A percentile compares a stretch with the other conserved stretches of the same genome.
phyloP scores from a whole-genome alignment of 495 filamentous ascomycete genomes.

The Penicillium macrosclerotiorum region DNA sequence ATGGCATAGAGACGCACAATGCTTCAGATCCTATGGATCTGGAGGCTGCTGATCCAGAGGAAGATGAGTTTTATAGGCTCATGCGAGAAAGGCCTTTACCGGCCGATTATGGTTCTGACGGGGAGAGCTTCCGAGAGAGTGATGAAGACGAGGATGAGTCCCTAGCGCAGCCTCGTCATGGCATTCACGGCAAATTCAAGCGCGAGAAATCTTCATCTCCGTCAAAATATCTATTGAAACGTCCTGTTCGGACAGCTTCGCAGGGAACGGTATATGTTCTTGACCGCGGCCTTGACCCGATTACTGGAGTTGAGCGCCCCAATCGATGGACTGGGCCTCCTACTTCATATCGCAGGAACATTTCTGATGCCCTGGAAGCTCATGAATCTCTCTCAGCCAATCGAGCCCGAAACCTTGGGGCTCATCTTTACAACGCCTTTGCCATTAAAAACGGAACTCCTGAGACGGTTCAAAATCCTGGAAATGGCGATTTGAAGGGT shows the following conservation, averaged over 20 bases:
- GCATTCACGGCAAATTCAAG: neutral
- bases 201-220: neutral
- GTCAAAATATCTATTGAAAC: neutral
- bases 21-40: conserved; percentile 7
- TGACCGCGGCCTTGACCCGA: conserved; percentile 23
- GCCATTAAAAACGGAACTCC: conserved; percentile 47
- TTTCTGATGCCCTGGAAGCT: conserved; percentile 55
- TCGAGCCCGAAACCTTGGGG: conserved; percentile 59
- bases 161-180: neutral
- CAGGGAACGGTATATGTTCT: conserved; percentile 18
- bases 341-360: conserved; percentile 60
- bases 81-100: conserved; percentile 21
- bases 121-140: conserved; percentile 22
- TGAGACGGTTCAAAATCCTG: conserved; percentile 24
- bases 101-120: conserved; percentile 22
- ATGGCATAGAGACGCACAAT: conserved; percentile 15
- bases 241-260: neutral
- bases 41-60: neutral
- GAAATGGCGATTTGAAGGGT: conserved; percentile 20
- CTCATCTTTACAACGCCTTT: conserved; percentile 76
- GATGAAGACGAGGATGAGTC: conserved; percentile 12
- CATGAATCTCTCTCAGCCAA: conserved; percentile 56
- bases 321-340: conserved; percentile 53
- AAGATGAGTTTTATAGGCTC: conserved; percentile 24
- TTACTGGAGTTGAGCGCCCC: conserved; percentile 35